Conservation (phyloP, 257 asterid genomes). For the Jacaranda mimosifolia region DNA sequence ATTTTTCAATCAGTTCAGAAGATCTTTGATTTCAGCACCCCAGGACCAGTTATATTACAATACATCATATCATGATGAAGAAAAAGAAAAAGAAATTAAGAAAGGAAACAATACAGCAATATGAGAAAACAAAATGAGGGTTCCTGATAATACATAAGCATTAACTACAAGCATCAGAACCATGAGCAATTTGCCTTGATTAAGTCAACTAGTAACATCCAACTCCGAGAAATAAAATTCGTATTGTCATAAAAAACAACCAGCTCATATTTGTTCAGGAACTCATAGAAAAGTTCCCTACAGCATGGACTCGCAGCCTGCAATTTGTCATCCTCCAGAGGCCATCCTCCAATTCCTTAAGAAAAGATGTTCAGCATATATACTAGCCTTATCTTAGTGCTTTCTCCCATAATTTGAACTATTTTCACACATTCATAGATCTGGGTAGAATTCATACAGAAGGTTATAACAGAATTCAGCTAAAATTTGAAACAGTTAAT, state of each 20-base stretch:
- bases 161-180: slow-evolving; percentile 9
- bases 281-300: neutral
- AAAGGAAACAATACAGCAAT: neutral
- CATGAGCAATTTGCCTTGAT: neutral
- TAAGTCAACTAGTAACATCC: neutral
- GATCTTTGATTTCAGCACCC: neutral
- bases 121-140: slow-evolving; percentile 15
- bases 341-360: slow-evolving; percentile 20
- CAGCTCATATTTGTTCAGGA: neutral
- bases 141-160: neutral
- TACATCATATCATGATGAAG: neutral
- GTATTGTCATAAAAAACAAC: neutral
- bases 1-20: neutral
- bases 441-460: neutral
- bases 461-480: slow-evolving; percentile 7
- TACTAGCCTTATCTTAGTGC: neutral
- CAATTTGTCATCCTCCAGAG: neutral
- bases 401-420: slow-evolving; percentile 6
- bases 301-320: neutral
- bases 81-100: neutral
- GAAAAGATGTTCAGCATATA: neutral
- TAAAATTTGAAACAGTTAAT: neutral
- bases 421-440: neutral
- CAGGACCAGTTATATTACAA: neutral
- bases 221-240: neutral